Conservation (phyloP, 2,329 filamentous ascomycete species). For the Epichloe bromicola region DNA sequence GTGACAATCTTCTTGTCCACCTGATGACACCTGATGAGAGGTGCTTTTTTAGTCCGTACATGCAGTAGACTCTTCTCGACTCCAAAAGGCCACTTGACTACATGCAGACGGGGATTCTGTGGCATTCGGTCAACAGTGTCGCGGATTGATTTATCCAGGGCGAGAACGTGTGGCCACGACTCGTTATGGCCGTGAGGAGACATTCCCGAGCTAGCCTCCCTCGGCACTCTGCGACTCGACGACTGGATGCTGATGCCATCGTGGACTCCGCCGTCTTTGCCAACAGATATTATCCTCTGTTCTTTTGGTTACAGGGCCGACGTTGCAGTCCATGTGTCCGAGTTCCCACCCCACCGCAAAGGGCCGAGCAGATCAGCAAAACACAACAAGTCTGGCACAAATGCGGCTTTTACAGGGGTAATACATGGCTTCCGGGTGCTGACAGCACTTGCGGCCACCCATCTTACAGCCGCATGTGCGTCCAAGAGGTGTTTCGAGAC, state of each 20-base stretch:
- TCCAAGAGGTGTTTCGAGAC: too few species aligned
- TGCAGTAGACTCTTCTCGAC: not conserved
- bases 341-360: too few species aligned
- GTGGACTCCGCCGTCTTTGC: not conserved
- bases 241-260: not conserved
- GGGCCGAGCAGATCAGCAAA: too few species aligned
- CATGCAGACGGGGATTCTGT: not conserved
- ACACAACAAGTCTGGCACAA: too few species aligned
- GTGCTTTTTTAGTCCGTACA: too few species aligned
- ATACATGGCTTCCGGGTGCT: not conserved
- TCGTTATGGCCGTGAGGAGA: not conserved
- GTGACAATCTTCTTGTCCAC: constrained; percentile 4
- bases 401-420: too few species aligned
- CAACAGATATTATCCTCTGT: too few species aligned
- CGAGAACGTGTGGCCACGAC: not conserved
- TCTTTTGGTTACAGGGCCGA: not conserved
- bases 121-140: not conserved
- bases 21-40: too few species aligned
- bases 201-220: not conserved
- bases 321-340: too few species aligned
- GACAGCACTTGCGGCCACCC: not conserved
- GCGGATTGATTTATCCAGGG: not conserved
- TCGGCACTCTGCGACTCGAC: not conserved
- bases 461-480: not conserved
- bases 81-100: not conserved